Base-by-base conservation (phyloP, 768 basidiomycete genomes). In the Termitomyces eurrhizus region DNA sequence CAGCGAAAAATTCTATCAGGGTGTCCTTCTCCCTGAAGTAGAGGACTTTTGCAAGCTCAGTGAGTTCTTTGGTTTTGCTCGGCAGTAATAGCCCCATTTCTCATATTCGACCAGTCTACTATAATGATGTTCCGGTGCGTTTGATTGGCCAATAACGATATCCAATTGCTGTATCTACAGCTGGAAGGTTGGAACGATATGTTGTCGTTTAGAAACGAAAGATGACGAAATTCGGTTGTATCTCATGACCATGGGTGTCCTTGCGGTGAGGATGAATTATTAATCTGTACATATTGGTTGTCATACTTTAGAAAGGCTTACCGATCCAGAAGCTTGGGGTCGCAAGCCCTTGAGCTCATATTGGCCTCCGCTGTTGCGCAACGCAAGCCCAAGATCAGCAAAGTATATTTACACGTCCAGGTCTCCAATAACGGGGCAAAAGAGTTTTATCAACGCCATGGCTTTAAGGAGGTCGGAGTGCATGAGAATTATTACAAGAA, bases 201-300 rank as follows among this genome's bases (percentile, higher is more conserved):
- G 91, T 73, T 93, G 90, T 76, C 84, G 92, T 60, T 73, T 94
- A 62, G 93, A 96, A 73, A 81, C 77, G 56, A 83, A 85, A 67
- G 80, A 83, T 67, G 81, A 77, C 49, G 73, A 79, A 65, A 77
- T 74, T 48, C 78, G 80, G 51, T 74, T 92, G 61, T 95, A 95
- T 75, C 80, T 95, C 69, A 92, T 94, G 88, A 95, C 94, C 53
- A 88, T 95, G 87, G 94, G 93, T 48, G 76, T 95, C 63, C 85
- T 95, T 58, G 92, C 92, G 58, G 92, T 94, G 77, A 74, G 85
- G 76, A 60, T 44, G 55, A 36, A n/a, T 56, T 50, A 7, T 51
- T 50, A 52, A 21, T 62, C 56, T 52, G 54, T 11, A 54, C 36
- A 33, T 42, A 60, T 67, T 45, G 36, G 50, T 54, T 49, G 44